Evolutionary conservation across 2,329 filamentous ascomycete genomes (phyloP), one percentile per base, ranked within the genome.

Genomic region (Intubia oerlemansii): DNA sequence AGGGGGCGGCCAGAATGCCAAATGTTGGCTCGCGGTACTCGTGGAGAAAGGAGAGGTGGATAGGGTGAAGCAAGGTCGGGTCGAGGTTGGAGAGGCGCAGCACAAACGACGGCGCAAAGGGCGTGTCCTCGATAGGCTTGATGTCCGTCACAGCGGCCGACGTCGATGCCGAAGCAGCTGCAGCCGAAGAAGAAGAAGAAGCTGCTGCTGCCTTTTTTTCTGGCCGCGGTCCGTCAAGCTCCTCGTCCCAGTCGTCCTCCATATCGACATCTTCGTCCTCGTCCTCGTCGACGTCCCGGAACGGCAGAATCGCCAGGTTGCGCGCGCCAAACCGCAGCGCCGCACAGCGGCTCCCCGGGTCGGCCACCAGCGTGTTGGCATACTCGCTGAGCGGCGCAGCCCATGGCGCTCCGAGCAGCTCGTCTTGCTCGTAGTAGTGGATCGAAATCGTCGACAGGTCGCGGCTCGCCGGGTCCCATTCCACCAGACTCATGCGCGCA

Each of bases 1-100:
- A 57, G 29, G 70, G 72, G 2, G 84, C 79, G 26, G 81, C 88
- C 24, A 98, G 59, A 35, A 98, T 84, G 32, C 85, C 88, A 53
- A 98, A 92, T 0, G 88, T 98, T 10, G 88, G 85, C 51, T 95
- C 88, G 48, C 88, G 74, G 51, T 98, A 98, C 54, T 95, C 85
- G 60, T 95, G 69, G 38, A 98, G 57, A 49, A 98, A 98, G 31
- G 79, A 74, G 44, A 98, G 67, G 46, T 92, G 80, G 43, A 93
- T 71, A 27, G 85, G 82, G 50, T 92, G 78, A 34, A 85, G 69
- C 40, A 98, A 62, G 37, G 66, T 70, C 36, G 84, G 78, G 49
- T 95, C 85, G 51, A 98, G 63, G 43, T 82, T 70, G 30, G 84
- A 81, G 39, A 95, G 62, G 37, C 82, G 77, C 38, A 98, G 64